Base-by-base conservation (phyloP, 75 land plant species). In the Pinus albicaulis region DNA sequence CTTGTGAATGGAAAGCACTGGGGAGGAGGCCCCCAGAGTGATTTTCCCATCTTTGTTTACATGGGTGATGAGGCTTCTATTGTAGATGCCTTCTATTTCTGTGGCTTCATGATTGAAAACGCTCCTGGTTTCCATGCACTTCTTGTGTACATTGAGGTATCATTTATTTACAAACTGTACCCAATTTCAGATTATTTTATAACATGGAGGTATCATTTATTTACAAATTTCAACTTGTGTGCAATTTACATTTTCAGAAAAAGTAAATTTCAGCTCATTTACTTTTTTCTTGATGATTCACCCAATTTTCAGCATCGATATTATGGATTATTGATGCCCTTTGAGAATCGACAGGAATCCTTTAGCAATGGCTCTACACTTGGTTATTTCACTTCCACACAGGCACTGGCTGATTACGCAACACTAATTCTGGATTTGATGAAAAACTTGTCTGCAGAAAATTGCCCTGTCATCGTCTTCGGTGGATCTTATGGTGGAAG, bases 231-330 rank as follows among this genome's bases (percentile, higher is more conserved):
- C n/a, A n/a, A n/a, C n/a, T n/a, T n/a, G n/a, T n/a, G n/a, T n/a
- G n/a, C n/a, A n/a, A n/a, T n/a, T n/a, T n/a, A n/a, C n/a, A n/a
- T n/a, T n/a, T n/a, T n/a, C n/a, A n/a, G n/a, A n/a, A n/a, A n/a
- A n/a, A n/a, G n/a, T n/a, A n/a, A n/a, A n/a, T n/a, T n/a, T n/a
- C n/a, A n/a, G n/a, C n/a, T n/a, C n/a, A n/a, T n/a, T n/a, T n/a
- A n/a, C n/a, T n/a, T n/a, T n/a, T n/a, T n/a, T n/a, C n/a, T n/a
- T n/a, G n/a, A n/a, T n/a, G n/a, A n/a, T n/a, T n/a, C n/a, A n/a
- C n/a, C n/a, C n/a, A n/a, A n/a, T n/a, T n/a, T n/a, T n/a, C n/a
- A 83, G 85, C 86, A 84, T 72, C 86, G 86, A 10, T 84, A 81
- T 65, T 84, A 84, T 74, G 86, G 86, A 4, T 20, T 77, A 26